Base-by-base conservation (phyloP, 2,329 filamentous ascomycete species). In the Calonectria hongkongensis region DNA sequence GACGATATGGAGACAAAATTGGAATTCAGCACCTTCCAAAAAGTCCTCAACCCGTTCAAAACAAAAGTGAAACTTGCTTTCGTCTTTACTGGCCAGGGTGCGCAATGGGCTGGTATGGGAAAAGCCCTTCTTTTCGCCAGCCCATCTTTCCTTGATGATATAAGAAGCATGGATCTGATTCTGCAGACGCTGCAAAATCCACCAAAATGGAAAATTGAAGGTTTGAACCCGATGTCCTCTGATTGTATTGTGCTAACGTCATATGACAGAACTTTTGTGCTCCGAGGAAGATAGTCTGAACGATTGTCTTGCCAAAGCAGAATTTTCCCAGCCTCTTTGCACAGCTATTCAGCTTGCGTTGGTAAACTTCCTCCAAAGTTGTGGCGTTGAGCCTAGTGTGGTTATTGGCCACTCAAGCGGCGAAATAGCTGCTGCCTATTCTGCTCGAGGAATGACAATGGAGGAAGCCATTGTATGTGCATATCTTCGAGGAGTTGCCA, bases 341-440 rank as follows among this genome's bases (percentile, higher is more conserved):
- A 75, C 74, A 0, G 71, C 74, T 0, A 58, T 75, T 0, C 73
- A 76, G 18, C 1, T 75, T 9, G 70, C 67, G 0, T 43, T 75
- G 4, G 60, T 75, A 10, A 70, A 71, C 39, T 60, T 10, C 12
- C 39, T 75, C 1, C 9, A 47, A 1, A 8, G 8, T 2, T 2
- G 66, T 0, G 47, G 54, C 0, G 15, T 75, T 0, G 3, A 3
- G 0, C 65, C 73, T 0, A 0, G 15, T 41, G 73, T 58, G 10
- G 41, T 66, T 2, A 60, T 76, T 2, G 74, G 74, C 2, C 74
- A 75, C 25, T 75, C 74, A 0, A 73, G 70, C 12, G 74, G 74
- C 0, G 74, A 75, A n/a, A 75, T 75, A 6, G 58, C 74, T 0
- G 74, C 13, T 1, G 67, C 73, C 0, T 75, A 75, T 4, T 67